Evolutionary conservation across 2,329 filamentous ascomycete genomes (phyloP), one percentile per base, ranked within the genome.

Genomic region (Fusarium sarcochroum): DNA sequence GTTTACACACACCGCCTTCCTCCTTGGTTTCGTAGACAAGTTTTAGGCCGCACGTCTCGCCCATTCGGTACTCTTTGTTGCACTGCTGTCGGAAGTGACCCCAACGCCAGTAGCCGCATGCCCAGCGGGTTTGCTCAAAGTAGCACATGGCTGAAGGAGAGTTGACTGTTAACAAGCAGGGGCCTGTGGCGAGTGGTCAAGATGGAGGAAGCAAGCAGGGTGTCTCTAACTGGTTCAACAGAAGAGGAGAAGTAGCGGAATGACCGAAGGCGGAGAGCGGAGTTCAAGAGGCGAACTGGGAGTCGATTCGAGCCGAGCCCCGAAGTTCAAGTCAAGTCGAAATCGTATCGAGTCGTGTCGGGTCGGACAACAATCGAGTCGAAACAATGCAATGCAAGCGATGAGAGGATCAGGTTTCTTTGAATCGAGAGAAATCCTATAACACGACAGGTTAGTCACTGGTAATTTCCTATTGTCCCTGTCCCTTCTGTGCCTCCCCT

Each of bases 21-120:
- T 84, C 83, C 68, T 88, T 85, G 25, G 93, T 94, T 73, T 89
- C 84, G 83, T 92, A 94, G 76, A 97, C 90, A 69, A 97, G 88
- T 82, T 93, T 97, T 83, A 97, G 91, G 66, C 95, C 95, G 82
- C 95, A 98, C 37, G 95, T 98, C 85, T 98, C 95, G 75, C 95
- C 95, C 71, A 93, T 97, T 70, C 95, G 92, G 83, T 97, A 97
- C 80, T 98, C 95, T 81, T 93, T 94, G 80, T 92, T 91, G 86
- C 95, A 98, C 79, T 97, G 94, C 80, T 94, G 89, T 71, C 92
- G 90, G 84, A 98, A 98, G 82, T 91, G 91, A 71, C 93, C 92
- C 94, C 94, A 98, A 81, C 94, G 93, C 91, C 92, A 97, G 86
- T 93, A 95, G 76, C 92, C 92, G 83, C 95, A 98, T 59, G 81